Evolutionary conservation across 371 early-diverging fungal genomes (phyloP), one percentile per base, ranked within the genome.

Genomic region (Thermomucor indicae-seudaticae): DNA sequence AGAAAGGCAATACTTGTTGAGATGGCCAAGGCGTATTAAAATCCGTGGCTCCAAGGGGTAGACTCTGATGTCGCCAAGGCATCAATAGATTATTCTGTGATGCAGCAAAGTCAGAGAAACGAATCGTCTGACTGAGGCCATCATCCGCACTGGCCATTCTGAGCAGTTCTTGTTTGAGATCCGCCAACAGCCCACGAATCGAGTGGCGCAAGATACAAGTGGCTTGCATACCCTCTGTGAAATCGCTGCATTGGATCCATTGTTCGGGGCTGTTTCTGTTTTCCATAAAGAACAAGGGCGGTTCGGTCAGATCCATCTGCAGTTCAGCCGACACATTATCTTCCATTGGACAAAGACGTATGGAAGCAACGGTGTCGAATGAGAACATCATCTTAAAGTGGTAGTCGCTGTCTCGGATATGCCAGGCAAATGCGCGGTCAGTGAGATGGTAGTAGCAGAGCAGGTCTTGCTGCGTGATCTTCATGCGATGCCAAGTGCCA

Each of bases 231-330:
- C 78, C 76, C 51, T 89, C 89, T 6, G 89, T 90, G 53, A 89
- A 90, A 62, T 90, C 91, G 39, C 81, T 80, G 57, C 89, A 87
- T 57, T 80, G 82, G 22, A 79, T 72, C 86, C 88, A 89, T n/a
- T 32, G 50, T 7, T 32, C 25, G 29, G 39, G 51, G 25, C 29
- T 31, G 28, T 53, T 66, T 48, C 29, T 31, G 28, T 53, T 66
- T 48, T 83, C 76, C 82, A 86, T 82, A 65, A 70, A 86, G 65
- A 84, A 84, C 27, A 71, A 62, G 23, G 90, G 87, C 3, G 76
- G 64, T 58, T 80, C 78, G 10, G 68, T 45, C 43, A 89, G 55
- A 20, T 81, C 79, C 28, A 89, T 62, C 25, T 74, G 76, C 1
- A 86, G 67, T 45, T 84, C 75, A 8, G 79, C 75, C 23, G 64